Percentiles rank a stretch among this genome's conserved stretches.
Conservation (phyloP, 2,329 filamentous ascomycete species). For the Sporothrix protearum region DNA sequence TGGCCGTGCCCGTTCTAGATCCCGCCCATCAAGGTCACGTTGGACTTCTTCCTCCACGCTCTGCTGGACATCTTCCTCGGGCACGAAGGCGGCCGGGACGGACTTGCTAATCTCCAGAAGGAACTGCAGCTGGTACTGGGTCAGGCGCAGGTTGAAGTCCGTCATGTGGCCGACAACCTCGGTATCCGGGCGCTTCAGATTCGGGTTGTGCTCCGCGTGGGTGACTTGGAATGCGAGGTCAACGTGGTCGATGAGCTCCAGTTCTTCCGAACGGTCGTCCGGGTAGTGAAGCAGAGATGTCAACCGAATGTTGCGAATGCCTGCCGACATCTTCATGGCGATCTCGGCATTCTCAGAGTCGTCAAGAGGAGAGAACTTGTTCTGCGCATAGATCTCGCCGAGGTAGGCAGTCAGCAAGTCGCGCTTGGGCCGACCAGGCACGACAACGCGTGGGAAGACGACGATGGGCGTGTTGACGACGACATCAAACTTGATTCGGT, state of each 20-base stretch:
- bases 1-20: slow-evolving; percentile 48
- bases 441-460: slow-evolving; percentile 79
- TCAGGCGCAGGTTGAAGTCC: slow-evolving; percentile 83
- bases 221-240: slow-evolving; percentile 91
- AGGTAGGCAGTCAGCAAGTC: slow-evolving; percentile 90
- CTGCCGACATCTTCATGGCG: slow-evolving; percentile 85
- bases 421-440: slow-evolving; percentile 64
- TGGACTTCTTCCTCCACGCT: slow-evolving; percentile 66
- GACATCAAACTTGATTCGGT: slow-evolving; percentile 90
- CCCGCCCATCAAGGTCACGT: slow-evolving; percentile 64
- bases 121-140: slow-evolving; percentile 87
- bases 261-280: slow-evolving; percentile 68
- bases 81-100: slow-evolving; percentile 78
- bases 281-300: slow-evolving; percentile 86
- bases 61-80: slow-evolving; percentile 56
- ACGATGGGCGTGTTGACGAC: slow-evolving; percentile 93
- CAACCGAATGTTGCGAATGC: slow-evolving; percentile 85
- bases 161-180: slow-evolving; percentile 92
- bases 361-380: slow-evolving; percentile 81
- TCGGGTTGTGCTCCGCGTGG: slow-evolving; percentile 79
- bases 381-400: slow-evolving; percentile 95
- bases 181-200: slow-evolving; percentile 77
- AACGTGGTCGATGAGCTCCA: slow-evolving; percentile 96
- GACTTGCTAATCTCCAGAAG: slow-evolving; percentile 82
- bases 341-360: slow-evolving; percentile 69